Evolutionary conservation across 169 alveolate species (phyloP).

Genomic region (Cryptosporidium canis): DNA sequence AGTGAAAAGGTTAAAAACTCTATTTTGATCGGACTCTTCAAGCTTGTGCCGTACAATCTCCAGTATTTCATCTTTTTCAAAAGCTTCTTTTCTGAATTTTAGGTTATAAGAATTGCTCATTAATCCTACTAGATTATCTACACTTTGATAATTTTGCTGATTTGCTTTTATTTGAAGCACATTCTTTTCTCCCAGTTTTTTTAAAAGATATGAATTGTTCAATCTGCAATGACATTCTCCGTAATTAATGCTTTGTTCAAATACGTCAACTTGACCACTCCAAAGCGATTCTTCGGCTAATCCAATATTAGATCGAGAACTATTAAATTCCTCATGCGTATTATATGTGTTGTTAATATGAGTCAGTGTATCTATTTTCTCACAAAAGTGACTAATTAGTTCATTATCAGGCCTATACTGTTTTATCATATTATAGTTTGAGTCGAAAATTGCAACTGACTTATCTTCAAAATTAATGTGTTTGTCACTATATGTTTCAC

Average conservation of each 20-base stretch:
- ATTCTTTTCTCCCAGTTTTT: slow-evolving; percentile 19
- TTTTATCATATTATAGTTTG: not conserved
- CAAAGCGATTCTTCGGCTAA: not conserved
- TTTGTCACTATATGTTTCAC: not conserved
- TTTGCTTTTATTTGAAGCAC: not conserved
- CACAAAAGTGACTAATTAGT: not conserved
- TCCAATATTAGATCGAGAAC: not conserved
- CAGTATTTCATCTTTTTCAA: not conserved
- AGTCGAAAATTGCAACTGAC: slow-evolving; percentile 40
- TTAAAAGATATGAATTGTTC: not conserved
- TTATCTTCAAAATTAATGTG: not conserved
- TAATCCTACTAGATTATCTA: not conserved
- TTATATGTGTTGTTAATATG: not conserved
- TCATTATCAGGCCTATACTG: not conserved
- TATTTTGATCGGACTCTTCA: slow-evolving; percentile 23
- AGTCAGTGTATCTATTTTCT: not conserved
- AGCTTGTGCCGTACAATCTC: slow-evolving; percentile 47
- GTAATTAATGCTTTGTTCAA: not conserved
- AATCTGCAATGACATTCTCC: not conserved
- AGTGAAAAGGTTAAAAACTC: not conserved
- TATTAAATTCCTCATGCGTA: not conserved
- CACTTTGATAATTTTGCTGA: not conserved
- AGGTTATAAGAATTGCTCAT: not conserved
- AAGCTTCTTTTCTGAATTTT: not conserved
- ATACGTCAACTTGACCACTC: not conserved